Base-by-base conservation (phyloP, 768 basidiomycete genomes). In the Tylopilus sp. region DNA sequence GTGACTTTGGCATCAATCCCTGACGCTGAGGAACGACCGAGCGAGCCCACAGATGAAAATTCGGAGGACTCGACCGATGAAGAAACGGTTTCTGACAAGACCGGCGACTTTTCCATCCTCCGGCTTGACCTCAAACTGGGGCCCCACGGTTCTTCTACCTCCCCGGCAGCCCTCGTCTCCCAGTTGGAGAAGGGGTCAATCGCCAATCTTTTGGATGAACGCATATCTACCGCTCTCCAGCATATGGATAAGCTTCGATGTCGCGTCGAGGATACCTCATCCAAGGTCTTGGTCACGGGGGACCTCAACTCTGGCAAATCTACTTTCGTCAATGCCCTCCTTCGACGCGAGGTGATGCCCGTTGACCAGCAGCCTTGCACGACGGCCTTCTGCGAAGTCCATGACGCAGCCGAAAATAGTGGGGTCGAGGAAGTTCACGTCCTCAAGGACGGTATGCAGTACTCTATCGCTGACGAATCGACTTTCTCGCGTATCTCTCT, bases 221-320 rank as follows among this genome's bases (percentile, higher is more conserved):
- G 93, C 34, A 83, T 99, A 62, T 74, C 75, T 16, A 71, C 83
- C 22, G 82, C 92, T 21, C 71, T 90, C 50, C 77, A 78, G 22
- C 94, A 98, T 67, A 82, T 98, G 54, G 81, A 87, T 54, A 88
- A 87, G 60, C 86, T 99, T 56, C 86, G 87, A 30, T 78, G 82
- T 45, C 91, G 97, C 36, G 85, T 98, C 14, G 78, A 89, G 67
- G 95, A 98, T 69, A 92, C 86, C 7, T 89, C 92, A 1, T 96
- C 93, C 63, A 92, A 97, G 69, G 93, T 99, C 45, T 84, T 99
- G 58, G 93, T 99, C 53, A 98, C 97, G 22, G 97, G 97, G 55
- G 97, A 99, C 68, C 79, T 99, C 54, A 99, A 99, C 69, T 89
- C 97, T 31, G 97, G 97, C 63, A 99, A 99, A 73, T 97, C 94